phyloP scores from a whole-genome alignment of 78 protist species.

The Anaeramoeba ignava region DNA sequence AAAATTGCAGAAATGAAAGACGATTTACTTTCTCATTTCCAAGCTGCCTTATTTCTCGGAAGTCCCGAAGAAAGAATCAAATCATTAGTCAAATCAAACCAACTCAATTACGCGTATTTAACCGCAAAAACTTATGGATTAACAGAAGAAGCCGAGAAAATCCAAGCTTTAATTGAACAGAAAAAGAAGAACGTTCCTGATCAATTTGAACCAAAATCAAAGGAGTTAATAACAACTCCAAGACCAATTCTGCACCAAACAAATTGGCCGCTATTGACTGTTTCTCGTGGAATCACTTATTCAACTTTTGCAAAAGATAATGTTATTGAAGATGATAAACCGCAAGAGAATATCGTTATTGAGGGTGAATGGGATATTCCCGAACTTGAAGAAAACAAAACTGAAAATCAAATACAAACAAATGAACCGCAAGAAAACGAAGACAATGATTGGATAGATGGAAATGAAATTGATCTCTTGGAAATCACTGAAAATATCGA shows the following conservation, averaged over 20 bases:
- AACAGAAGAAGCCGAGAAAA: slow-evolving; percentile 28
- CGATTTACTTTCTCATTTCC: slow-evolving; percentile 53
- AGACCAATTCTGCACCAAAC: slow-evolving; percentile 35
- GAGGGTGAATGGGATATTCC: too few species aligned
- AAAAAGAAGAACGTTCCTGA: slow-evolving; percentile 9
- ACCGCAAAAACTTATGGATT: slow-evolving; percentile 70
- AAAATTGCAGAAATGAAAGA: slow-evolving; percentile 43
- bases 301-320: too few species aligned
- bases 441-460: too few species aligned
- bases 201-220: slow-evolving; percentile 5
- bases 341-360: too few species aligned
- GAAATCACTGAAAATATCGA: slow-evolving; percentile 10
- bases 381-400: too few species aligned
- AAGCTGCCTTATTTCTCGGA: slow-evolving; percentile 76
- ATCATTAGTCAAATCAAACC: slow-evolving; percentile 25
- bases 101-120: slow-evolving; percentile 74
- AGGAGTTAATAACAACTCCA: slow-evolving; percentile 22
- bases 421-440: too few species aligned
- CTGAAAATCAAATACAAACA: too few species aligned
- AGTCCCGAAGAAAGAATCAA: slow-evolving; percentile 61
- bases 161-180: slow-evolving; percentile 12
- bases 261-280: slow-evolving; percentile 75
- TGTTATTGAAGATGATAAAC: too few species aligned
- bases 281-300: slow-evolving; percentile 51
- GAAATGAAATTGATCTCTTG: too few species aligned